A percentile compares a stretch with the other conserved stretches of the same genome.
Evolutionary conservation across 208 protist species (phyloP).

Genomic region (Trypanosoma theileri): DNA sequence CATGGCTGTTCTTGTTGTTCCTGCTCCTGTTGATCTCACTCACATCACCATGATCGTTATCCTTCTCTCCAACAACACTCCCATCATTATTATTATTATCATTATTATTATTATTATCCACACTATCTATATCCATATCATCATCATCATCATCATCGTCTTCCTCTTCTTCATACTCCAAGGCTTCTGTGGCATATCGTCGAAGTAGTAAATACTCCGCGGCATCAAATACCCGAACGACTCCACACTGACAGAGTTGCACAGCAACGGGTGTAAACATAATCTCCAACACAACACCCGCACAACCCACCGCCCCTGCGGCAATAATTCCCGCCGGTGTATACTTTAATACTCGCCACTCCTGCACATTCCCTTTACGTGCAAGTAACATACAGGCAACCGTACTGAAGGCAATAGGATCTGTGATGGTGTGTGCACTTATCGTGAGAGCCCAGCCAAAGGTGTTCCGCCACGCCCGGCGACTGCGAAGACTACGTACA

Average conservation of each 20-base stretch:
- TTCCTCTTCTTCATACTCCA: slow-evolving; percentile 33
- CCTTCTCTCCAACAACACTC: too few relatives aligned
- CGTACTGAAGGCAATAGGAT: slow-evolving; percentile 63
- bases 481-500: slow-evolving; percentile 68
- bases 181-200: slow-evolving; percentile 46
- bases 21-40: background rate
- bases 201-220: slow-evolving; percentile 77
- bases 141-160: slow-evolving; percentile 33
- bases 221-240: slow-evolving; percentile 64
- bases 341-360: slow-evolving; percentile 2
- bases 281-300: slow-evolving; percentile 42
- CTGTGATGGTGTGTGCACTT: slow-evolving; percentile 58
- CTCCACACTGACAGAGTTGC: slow-evolving; percentile 56
- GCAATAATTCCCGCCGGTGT: slow-evolving; percentile 40
- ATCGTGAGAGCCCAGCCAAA: slow-evolving; percentile 65
- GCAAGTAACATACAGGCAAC: slow-evolving; percentile 50
- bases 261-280: slow-evolving; percentile 54
- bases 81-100: too few relatives aligned
- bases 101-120: too few relatives aligned
- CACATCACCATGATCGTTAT: too few relatives aligned
- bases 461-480: slow-evolving; percentile 38
- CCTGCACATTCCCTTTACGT: too few relatives aligned
- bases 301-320: slow-evolving; percentile 33
- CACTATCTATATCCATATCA: background rate
- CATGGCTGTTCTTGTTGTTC: too few relatives aligned